A percentile compares a stretch with the other conserved stretches of the same genome.
phyloP scores from a whole-genome alignment of 257 asterid genomes.

The Perilla frutescens region DNA sequence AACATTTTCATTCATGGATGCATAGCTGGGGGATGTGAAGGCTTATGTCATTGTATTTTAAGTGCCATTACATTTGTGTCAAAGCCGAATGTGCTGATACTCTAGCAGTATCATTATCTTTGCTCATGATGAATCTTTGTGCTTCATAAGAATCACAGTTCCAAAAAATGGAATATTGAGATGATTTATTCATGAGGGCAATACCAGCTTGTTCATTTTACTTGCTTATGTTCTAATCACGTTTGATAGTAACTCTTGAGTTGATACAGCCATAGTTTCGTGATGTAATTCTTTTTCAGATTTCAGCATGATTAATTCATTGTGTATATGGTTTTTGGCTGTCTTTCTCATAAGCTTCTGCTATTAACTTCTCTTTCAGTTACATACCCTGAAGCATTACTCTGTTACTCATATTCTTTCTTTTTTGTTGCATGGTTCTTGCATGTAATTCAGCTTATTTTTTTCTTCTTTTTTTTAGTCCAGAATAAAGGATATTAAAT shows the following conservation, averaged over 20 bases:
- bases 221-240: slow-evolving; percentile 2
- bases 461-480: neutral
- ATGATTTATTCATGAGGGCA: neutral
- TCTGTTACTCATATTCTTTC: neutral
- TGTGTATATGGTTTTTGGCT: neutral
- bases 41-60: neutral
- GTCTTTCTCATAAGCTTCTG: slow-evolving; percentile 13
- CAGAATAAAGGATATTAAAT: neutral
- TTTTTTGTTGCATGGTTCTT: neutral
- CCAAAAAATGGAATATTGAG: neutral
- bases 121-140: neutral
- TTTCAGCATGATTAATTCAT: neutral
- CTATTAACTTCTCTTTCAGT: neutral
- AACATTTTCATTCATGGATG: slow-evolving; percentile 5
- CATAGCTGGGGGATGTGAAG: slow-evolving; percentile 4
- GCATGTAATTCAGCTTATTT: neutral
- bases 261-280: neutral
- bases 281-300: neutral
- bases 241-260: neutral
- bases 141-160: slow-evolving; percentile 8
- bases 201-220: slow-evolving; percentile 6
- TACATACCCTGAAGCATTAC: neutral
- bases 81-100: neutral
- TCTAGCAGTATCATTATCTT: slow-evolving; percentile 4
- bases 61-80: neutral